Conservation (phyloP, 768 basidiomycete genomes). For the Boletus vinaceobasis region DNA sequence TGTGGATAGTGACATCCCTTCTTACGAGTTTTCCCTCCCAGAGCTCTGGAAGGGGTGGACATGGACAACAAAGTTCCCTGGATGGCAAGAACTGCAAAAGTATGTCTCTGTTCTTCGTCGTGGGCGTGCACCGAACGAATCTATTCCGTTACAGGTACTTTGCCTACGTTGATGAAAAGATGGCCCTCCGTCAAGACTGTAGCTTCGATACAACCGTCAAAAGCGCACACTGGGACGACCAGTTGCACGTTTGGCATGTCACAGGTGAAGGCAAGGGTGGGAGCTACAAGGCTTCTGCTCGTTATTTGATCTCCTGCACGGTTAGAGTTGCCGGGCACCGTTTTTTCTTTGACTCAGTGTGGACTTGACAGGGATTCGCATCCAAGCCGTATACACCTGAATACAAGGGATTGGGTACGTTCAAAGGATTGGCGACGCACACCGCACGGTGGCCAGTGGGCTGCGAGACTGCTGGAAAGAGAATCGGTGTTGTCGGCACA, state of each 20-base stretch:
- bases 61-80: slow-evolving; percentile 11
- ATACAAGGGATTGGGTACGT: slow-evolving; percentile 1
- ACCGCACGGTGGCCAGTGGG: slow-evolving; percentile 8
- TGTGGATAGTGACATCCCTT: slow-evolving; percentile 7
- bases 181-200: slow-evolving; percentile 10
- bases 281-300: slow-evolving; percentile 2
- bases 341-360: background rate
- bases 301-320: slow-evolving; percentile 4
- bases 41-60: slow-evolving; percentile 15
- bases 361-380: background rate
- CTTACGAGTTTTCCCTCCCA: slow-evolving; percentile 6
- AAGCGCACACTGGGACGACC: slow-evolving; percentile 9
- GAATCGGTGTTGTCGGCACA: slow-evolving; percentile 7
- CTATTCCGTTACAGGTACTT: slow-evolving; percentile 1
- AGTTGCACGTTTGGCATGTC: slow-evolving; percentile 5
- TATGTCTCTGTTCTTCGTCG: background rate
- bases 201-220: slow-evolving; percentile 12
- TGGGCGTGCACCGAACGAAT: background rate
- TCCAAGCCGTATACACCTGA: slow-evolving; percentile 8
- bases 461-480: slow-evolving; percentile 5
- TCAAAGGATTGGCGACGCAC: slow-evolving; percentile 4
- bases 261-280: background rate
- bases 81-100: slow-evolving; percentile 6
- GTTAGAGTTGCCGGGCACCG: background rate
- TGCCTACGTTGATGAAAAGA: slow-evolving; percentile 6